phyloP scores from a whole-genome alignment of 2,329 filamentous ascomycete genomes.

The Parastagonospora avenae region DNA sequence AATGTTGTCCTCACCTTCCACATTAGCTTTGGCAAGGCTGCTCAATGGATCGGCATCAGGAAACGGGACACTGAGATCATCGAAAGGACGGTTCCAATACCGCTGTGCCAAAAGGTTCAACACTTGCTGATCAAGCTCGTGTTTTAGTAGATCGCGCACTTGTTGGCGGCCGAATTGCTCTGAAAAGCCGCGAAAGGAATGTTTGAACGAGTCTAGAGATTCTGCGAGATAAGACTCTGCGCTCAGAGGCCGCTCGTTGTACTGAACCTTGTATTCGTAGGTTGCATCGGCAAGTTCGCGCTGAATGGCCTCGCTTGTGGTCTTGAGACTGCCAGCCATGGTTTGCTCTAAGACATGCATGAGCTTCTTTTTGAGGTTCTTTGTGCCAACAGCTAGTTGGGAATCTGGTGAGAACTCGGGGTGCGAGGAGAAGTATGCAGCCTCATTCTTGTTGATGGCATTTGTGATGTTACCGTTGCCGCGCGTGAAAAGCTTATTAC shows the following conservation, averaged over 20 bases:
- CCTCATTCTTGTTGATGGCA: slow-evolving; percentile 86
- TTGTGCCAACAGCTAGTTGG: slow-evolving; percentile 79
- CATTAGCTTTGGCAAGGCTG: slow-evolving; percentile 82
- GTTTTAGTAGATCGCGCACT: slow-evolving; percentile 86
- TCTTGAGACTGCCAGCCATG: slow-evolving; percentile 90
- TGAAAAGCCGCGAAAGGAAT: slow-evolving; percentile 93
- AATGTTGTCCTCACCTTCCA: slow-evolving; percentile 72
- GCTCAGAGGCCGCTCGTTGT: slow-evolving; percentile 92
- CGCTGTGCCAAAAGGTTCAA: slow-evolving; percentile 89
- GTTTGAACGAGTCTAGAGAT: slow-evolving; percentile 94
- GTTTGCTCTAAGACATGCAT: slow-evolving; percentile 97
- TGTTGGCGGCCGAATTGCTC: slow-evolving; percentile 88
- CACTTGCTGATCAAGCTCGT: slow-evolving; percentile 91
- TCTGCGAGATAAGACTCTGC: slow-evolving; percentile 97
- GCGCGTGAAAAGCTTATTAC: slow-evolving; percentile 77
- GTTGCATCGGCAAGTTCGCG: slow-evolving; percentile 96
- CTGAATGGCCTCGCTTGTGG: slow-evolving; percentile 88
- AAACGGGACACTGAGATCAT: slow-evolving; percentile 72
- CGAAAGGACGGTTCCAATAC: slow-evolving; percentile 96
- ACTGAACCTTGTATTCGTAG: slow-evolving; percentile 99
- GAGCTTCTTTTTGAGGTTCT: slow-evolving; percentile 87
- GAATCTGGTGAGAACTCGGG: slow-evolving; percentile 79
- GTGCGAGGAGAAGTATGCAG: slow-evolving; percentile 83
- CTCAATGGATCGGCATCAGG: slow-evolving; percentile 74
- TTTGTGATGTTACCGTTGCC: slow-evolving; percentile 78